Base-by-base conservation (phyloP, 1,284 basidiomycete genomes). In the Moesziomyces sp. region DNA sequence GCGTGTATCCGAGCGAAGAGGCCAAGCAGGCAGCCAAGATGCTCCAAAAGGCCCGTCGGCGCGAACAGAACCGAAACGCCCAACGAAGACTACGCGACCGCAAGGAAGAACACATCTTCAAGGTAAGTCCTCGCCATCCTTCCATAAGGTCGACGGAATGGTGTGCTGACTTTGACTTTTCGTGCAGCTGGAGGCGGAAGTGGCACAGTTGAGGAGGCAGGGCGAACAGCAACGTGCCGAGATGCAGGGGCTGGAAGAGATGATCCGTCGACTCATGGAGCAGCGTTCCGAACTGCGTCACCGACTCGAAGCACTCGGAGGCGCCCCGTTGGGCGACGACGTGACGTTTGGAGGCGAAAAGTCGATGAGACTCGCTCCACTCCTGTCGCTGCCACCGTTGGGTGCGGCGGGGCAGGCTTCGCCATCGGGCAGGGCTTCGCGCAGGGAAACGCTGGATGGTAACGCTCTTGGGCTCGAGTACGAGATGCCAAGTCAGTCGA, bases 91-190 rank as follows among this genome's bases (percentile, higher is more conserved):
- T 72, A 14, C 50, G 69, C 6, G 69, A 67, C 38, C 52, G 69
- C 3, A 67, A 72, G 42, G 69, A 67, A 28, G 63, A 72, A 28
- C 59, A 67, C 21, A 57, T 72, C 24, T 72, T 72, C 59, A 66
- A 66, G 48, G 60, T 62, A 28, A 51, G 59, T 18, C n/a, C 9
- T n/a, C 26, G 9, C 24, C n/a, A 34, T 19, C n/a, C 35, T 11
- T 16, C 14, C 35, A 35, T 4, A 11, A 11, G 35, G 9, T 35
- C 35, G 35, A 13, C 4, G 35, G 14, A 35, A 35, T 28, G 24
- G 24, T 3, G 13, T 21, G 24, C 21, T 24, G 21, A 26, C 13
- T 26, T 19, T 43, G 26, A 14, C n/a, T 19, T 5, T 40, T 23
- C 21, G 47, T 21, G 46, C 24, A 62, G 52, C 28, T 72, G 34